These are phyloP conservation scores for Alternaria incomplexa DNA, from an alignment of 2,329 filamentous ascomycete genomes.

Conservation along the genomic window DNA sequence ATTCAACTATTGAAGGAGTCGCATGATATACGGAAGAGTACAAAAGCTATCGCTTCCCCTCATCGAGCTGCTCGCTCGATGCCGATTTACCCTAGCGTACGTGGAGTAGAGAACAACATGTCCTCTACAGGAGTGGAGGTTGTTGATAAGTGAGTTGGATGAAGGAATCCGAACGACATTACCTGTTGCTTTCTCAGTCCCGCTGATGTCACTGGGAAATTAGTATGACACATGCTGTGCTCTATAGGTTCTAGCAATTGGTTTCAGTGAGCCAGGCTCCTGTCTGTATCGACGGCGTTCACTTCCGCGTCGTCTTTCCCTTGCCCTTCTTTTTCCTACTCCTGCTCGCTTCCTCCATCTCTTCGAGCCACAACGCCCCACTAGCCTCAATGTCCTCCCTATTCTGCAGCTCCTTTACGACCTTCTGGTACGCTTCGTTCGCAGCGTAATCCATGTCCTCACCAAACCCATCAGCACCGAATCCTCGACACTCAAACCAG, in stretches of 20 bases:
- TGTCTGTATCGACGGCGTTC: background rate
- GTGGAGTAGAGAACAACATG: background rate
- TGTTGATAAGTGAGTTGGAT: background rate
- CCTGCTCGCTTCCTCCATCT: conserved; percentile 17
- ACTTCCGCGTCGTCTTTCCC: background rate
- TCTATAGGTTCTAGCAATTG: background rate
- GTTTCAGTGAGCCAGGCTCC: background rate
- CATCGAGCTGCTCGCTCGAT: background rate
- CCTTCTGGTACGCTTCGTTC: conserved; percentile 1
- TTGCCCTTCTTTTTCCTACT: conserved; percentile 2
- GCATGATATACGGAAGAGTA: background rate
- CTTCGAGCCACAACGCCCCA: conserved; percentile 14
- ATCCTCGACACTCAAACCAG: background rate
- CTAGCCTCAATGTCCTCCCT: conserved; percentile 4
- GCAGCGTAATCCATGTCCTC: background rate
- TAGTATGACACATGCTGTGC: background rate
- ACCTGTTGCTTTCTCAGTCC: background rate
- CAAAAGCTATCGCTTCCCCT: background rate
- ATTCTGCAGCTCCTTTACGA: conserved; percentile 6
- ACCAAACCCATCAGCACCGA: background rate
- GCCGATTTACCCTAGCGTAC: background rate
- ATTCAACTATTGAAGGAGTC: background rate
- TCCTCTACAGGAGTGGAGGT: background rate
- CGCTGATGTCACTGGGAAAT: background rate
- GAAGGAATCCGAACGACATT: background rate